Evolutionary conservation across 2,329 filamentous ascomycete species (phyloP), one percentile per base, ranked within the genome.

Genomic region (Rhynchosporium secalis): DNA sequence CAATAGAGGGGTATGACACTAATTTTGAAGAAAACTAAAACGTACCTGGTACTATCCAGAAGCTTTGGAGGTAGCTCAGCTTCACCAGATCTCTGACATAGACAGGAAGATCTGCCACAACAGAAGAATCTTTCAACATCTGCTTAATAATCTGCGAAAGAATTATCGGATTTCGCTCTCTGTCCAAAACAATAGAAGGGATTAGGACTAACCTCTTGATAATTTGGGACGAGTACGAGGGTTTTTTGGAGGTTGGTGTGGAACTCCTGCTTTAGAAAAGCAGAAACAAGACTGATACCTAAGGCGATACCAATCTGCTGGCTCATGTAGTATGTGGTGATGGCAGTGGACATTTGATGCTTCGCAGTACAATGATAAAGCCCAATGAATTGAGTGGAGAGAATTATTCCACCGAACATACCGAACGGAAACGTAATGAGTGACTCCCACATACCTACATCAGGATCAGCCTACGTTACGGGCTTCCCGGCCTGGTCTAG

Each of bases 261-360:
- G 52, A 68, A 65, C 38, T 65, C 58, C 4, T 45, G 40, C 56
- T 65, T 62, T 20, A 66, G 38, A 51, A 68, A 47, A n/a, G 52
- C 60, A 20, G 65, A 66, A 45, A 41, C 58, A 55, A 66, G n/a
- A 43, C 60, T 64, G n/a, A 65, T 68, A 5, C 66, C 66, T 10
- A 68, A 7, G 3, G 66, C 66, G 36, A 66, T 65, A 26, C 66
- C 66, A 31, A 68, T 60, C 46, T 68, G 65, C 48, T 68, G 65
- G 31, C 66, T 66, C 65, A 68, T 66, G 41, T 66, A 68, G 51
- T 68, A 68, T 59, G 65, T 64, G 55, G 65, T 63, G 28, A 68
- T 68, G 33, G 62, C 59, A 47, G 65, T 68, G 33, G 65, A 61
- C 62, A 68, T 66, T 36, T 68, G 40, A 61, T 68, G 51, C 46